Conservation (phyloP, 345 rosid genomes). For the Cardiospermum halicacabum region DNA sequence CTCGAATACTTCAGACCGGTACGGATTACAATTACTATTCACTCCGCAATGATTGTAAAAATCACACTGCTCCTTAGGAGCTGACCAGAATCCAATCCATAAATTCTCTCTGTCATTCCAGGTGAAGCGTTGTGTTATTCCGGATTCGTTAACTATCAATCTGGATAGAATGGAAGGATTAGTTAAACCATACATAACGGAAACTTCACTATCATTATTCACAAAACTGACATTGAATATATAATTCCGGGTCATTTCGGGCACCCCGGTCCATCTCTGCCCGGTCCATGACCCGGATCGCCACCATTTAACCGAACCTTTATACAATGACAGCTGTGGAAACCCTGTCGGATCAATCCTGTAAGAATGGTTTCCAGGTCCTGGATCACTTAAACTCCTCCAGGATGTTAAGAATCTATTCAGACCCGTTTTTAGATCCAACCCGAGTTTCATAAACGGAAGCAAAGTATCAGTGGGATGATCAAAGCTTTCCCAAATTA, state of each 20-base stretch:
- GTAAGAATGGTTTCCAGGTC: constrained; percentile 36
- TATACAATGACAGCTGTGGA: constrained; percentile 44
- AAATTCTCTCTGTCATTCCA: constrained; percentile 48
- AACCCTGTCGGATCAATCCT: constrained; percentile 38
- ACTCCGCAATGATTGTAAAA: constrained; percentile 46
- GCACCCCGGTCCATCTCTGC: constrained; percentile 62
- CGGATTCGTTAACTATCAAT: constrained; percentile 46
- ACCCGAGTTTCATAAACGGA: constrained; percentile 63
- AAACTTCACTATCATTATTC: constrained; percentile 27
- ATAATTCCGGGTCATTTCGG: constrained; percentile 37
- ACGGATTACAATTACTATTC: constrained; percentile 35
- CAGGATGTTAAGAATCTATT: constrained; percentile 44
- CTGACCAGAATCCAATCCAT: constrained; percentile 25
- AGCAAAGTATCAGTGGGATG: constrained; percentile 55
- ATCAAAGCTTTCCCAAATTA: constrained; percentile 70
- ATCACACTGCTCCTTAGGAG: constrained; percentile 56
- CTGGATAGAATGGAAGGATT: constrained; percentile 17
- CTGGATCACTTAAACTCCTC: constrained; percentile 49
- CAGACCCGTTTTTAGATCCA: constrained; percentile 27
- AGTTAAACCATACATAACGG: no score
- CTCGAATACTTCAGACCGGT: constrained; percentile 21
- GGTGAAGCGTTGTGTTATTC: constrained; percentile 32
- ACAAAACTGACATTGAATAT: constrained; percentile 31
- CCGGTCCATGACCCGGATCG: constrained; percentile 68
- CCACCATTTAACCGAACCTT: constrained; percentile 29